Conservation (phyloP, 129 eudicot species). For the Flaveria brownii region DNA sequence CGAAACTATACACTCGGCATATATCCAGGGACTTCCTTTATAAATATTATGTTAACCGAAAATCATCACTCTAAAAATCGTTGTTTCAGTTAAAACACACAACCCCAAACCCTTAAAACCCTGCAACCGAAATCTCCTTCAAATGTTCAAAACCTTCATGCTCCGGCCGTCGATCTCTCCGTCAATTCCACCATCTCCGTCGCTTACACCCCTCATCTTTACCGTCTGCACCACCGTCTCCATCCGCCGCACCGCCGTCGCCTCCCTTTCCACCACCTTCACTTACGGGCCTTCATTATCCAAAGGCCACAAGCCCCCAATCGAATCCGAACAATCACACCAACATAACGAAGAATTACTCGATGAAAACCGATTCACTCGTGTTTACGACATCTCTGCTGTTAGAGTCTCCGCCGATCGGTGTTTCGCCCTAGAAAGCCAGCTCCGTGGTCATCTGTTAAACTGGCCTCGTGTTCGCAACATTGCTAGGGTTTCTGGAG, state of each 20-base stretch:
- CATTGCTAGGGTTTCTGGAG: slow-evolving; percentile 86
- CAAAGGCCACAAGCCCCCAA: slow-evolving; percentile 46
- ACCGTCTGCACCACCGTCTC: slow-evolving; percentile 25
- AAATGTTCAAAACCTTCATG: slow-evolving; percentile 51
- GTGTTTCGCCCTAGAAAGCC: slow-evolving; percentile 66
- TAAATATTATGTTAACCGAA: too few species aligned
- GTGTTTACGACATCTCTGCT: slow-evolving; percentile 70
- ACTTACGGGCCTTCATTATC: slow-evolving; percentile 80
- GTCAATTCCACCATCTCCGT: slow-evolving; percentile 32
- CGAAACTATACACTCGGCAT: too few species aligned
- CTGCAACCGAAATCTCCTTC: slow-evolving; percentile 11
- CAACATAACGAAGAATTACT: slow-evolving; percentile 23
- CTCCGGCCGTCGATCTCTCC: slow-evolving; percentile 41
- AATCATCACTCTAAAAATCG: too few species aligned
- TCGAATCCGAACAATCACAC: not conserved
- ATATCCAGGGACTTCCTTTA: too few species aligned
- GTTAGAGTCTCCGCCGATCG: slow-evolving; percentile 67
- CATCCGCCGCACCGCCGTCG: slow-evolving; percentile 33
- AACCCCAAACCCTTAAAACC: not conserved
- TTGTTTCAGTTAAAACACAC: not conserved
- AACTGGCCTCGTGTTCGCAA: slow-evolving; percentile 89
- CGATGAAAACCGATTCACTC: slow-evolving; percentile 56
- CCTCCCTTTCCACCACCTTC: slow-evolving; percentile 26
- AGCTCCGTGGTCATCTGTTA: slow-evolving; percentile 78
- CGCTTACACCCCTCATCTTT: slow-evolving; percentile 26